These are phyloP conservation scores for Lachancea waltii DNA, from an alignment of 805 yeast species.

Conservation along the genomic window DNA sequence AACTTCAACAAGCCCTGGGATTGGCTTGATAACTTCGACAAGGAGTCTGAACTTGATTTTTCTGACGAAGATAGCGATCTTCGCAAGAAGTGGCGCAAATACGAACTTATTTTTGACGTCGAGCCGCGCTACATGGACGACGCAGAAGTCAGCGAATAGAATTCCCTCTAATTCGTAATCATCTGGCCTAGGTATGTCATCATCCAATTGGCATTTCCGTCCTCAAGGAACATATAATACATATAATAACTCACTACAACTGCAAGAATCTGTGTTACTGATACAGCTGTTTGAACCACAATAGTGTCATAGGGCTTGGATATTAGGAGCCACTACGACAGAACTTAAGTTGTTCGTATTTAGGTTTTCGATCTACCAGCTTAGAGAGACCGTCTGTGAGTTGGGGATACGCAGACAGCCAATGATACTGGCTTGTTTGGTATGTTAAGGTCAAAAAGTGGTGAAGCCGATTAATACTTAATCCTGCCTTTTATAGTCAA, in stretches of 20 bases:
- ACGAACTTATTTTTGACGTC: constrained; percentile 31
- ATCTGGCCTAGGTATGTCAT: no score
- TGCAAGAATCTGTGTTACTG: no score
- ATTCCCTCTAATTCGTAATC: no score
- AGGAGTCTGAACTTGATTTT: constrained; percentile 29
- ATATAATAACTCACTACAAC: no score
- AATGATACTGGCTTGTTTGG: constrained; percentile 23
- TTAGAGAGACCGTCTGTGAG: constrained; percentile 26
- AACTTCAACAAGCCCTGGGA: constrained; percentile 26
- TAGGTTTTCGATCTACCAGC: constrained; percentile 21
- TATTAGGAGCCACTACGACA: constrained; percentile 15
- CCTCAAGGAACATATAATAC: no score
- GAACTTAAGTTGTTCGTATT: constrained; percentile 25
- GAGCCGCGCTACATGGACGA: constrained; percentile 30
- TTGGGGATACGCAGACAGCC: constrained; percentile 23
- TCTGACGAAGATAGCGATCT: constrained; percentile 27
- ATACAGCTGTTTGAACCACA: constrained; percentile 26
- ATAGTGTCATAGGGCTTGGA: constrained; percentile 19
- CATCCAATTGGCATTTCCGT: no score
- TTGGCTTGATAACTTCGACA: constrained; percentile 37
- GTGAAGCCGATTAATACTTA: neutral
- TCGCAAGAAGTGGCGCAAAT: constrained; percentile 33
- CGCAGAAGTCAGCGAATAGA: constrained; percentile 29
- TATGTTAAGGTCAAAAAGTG: neutral
- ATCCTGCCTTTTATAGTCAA: neutral